Conservation (phyloP, 305 asterid genomes). For the Fraxinus sp. region DNA sequence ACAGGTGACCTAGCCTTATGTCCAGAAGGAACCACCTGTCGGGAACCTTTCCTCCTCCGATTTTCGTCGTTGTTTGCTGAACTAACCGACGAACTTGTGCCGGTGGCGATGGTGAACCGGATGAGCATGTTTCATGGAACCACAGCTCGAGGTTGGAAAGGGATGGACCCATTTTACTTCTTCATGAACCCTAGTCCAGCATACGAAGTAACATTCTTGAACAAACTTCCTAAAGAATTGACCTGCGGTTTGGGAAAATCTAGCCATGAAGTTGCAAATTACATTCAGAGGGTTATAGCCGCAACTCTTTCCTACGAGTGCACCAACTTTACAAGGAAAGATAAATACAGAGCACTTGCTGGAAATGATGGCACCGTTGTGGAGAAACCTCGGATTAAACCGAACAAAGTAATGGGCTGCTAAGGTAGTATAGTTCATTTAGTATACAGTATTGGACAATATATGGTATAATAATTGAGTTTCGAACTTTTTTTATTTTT, state of each 20-base stretch:
- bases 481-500: neutral
- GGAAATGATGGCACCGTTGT: slow-evolving; percentile 31
- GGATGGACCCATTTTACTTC: slow-evolving; percentile 37
- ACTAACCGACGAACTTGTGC: slow-evolving; percentile 30
- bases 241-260: slow-evolving; percentile 29
- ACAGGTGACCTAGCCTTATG: slow-evolving; percentile 34
- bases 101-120: slow-evolving; percentile 35
- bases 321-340: slow-evolving; percentile 29
- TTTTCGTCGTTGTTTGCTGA: slow-evolving; percentile 38
- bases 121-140: slow-evolving; percentile 40
- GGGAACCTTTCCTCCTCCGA: slow-evolving; percentile 39
- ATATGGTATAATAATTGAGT: neutral
- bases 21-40: slow-evolving; percentile 42
- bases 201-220: slow-evolving; percentile 31
- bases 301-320: slow-evolving; percentile 31
- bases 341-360: slow-evolving; percentile 28
- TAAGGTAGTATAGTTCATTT: neutral
- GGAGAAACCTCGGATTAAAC: slow-evolving; percentile 18
- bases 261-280: slow-evolving; percentile 33
- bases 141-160: slow-evolving; percentile 38
- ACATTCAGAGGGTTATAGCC: slow-evolving; percentile 32
- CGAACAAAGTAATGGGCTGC: slow-evolving; percentile 23
- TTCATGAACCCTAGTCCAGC: slow-evolving; percentile 40
- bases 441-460: neutral
- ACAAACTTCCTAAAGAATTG: slow-evolving; percentile 27